phyloP scores from a whole-genome alignment of 768 basidiomycete genomes.

The Macrocybe gigantea region DNA sequence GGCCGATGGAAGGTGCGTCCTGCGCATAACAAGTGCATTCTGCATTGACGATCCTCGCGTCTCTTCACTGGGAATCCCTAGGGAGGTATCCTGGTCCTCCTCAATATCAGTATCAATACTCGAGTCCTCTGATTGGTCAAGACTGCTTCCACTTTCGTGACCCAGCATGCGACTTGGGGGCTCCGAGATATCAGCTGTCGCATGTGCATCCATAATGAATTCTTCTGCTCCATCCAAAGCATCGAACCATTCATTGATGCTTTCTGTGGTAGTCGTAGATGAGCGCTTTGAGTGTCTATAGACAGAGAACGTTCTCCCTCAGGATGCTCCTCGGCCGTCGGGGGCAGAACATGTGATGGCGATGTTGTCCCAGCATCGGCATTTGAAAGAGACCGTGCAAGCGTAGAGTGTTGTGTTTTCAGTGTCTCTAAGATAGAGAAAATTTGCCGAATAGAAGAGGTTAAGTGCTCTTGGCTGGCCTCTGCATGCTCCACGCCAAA shows the following conservation, averaged over 20 bases:
- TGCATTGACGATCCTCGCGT: constrained; percentile 3
- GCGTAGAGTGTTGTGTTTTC: constrained; percentile 50
- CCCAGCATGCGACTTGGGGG: constrained; percentile 32
- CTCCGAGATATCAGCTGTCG: constrained; percentile 32
- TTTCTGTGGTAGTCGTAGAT: constrained; percentile 48
- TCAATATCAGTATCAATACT: constrained; percentile 52
- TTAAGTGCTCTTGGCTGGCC: constrained; percentile 9
- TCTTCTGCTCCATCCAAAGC: constrained; percentile 70
- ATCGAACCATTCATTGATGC: constrained; percentile 69
- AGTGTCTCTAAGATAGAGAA: constrained; percentile 44
- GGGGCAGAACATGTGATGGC: constrained; percentile 14
- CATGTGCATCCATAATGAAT: constrained; percentile 51
- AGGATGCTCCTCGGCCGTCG: constrained; percentile 32
- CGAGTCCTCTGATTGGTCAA: constrained; percentile 35
- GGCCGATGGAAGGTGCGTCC: constrained; percentile 55
- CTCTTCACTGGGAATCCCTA: neutral
- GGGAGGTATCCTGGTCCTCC: constrained; percentile 19
- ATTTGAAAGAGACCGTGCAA: constrained; percentile 39
- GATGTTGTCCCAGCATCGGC: no score
- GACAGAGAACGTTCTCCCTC: constrained; percentile 19
- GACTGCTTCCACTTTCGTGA: constrained; percentile 32
- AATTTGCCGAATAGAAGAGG: constrained; percentile 34
- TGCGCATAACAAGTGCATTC: constrained; percentile 31
- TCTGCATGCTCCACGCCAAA: constrained; percentile 7
- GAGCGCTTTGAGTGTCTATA: constrained; percentile 33